A percentile compares a stretch with the other conserved stretches of the same genome.
Evolutionary conservation across 2,329 filamentous ascomycete genomes (phyloP).

Genomic region (Ophiostoma australiae): DNA sequence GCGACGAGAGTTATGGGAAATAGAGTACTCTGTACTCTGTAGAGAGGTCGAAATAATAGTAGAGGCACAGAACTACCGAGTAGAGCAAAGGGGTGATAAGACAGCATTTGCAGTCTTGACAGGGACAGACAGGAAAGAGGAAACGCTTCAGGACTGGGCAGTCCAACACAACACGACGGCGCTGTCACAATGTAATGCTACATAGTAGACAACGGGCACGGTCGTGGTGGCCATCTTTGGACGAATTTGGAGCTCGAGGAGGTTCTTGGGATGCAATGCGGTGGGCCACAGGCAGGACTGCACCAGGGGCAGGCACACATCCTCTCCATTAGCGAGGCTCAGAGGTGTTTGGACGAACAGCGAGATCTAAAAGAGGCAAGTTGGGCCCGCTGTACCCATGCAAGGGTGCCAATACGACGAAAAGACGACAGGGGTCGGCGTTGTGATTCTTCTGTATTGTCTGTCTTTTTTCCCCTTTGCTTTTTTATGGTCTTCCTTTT

Average conservation of each 20-base stretch:
- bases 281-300: constrained; percentile 12
- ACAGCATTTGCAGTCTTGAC: background rate
- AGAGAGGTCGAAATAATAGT: background rate
- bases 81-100: background rate
- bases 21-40: too few relatives aligned
- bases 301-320: background rate
- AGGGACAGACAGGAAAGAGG: background rate
- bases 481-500: background rate
- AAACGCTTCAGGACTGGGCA: background rate
- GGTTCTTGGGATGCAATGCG: constrained; percentile 16
- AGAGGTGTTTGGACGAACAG: background rate
- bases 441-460: background rate
- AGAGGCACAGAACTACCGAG: background rate
- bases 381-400: background rate
- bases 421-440: background rate
- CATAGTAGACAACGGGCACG: background rate
- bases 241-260: background rate
- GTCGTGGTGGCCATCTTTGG: background rate
- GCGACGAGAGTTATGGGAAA: background rate
- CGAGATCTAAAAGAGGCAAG: constrained; percentile 2
- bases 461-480: background rate
- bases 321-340: constrained; percentile 6
- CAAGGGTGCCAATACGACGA: constrained; percentile 19
- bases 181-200: background rate
- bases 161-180: background rate